phyloP scores from a whole-genome alignment of 2,329 filamentous ascomycete genomes.

The Colletotrichum gigasporum region DNA sequence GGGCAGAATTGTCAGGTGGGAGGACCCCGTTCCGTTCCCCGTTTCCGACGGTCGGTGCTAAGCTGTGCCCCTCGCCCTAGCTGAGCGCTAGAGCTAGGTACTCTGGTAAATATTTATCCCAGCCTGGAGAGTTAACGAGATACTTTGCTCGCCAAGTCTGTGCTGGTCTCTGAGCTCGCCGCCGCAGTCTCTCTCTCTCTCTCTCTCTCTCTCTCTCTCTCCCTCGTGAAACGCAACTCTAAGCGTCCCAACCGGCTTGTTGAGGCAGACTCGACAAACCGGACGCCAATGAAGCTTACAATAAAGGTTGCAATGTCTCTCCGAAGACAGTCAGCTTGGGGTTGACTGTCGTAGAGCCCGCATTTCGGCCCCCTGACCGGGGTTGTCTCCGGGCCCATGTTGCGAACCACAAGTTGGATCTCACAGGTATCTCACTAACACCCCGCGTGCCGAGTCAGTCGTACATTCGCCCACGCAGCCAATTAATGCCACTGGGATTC shows the following conservation, averaged over 20 bases:
- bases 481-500: slow-evolving; percentile 19
- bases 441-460: background rate
- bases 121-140: background rate
- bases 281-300: background rate
- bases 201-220: too few species aligned
- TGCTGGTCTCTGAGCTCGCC: background rate
- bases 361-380: background rate
- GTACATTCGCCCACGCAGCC: background rate
- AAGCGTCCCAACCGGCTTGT: background rate
- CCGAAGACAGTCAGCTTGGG: background rate
- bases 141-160: slow-evolving; percentile 1
- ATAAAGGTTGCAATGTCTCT: background rate
- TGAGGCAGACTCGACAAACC: background rate
- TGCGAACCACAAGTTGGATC: background rate
- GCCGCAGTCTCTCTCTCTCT: background rate
- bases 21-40: slow-evolving; percentile 5
- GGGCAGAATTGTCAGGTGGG: slow-evolving; percentile 2
- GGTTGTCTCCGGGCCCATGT: too few species aligned
- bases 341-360: background rate
- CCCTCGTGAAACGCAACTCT: background rate
- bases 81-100: background rate
- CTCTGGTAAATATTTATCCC: slow-evolving; percentile 28
- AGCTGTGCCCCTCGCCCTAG: slow-evolving; percentile 20
- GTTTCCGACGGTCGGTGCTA: background rate
- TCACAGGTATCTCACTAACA: slow-evolving; percentile 19